Percentiles rank a stretch among this genome's conserved stretches.
These are phyloP conservation scores for Naganishia randhawae DNA, from an alignment of 768 basidiomycete genomes.

Conservation along the genomic window DNA sequence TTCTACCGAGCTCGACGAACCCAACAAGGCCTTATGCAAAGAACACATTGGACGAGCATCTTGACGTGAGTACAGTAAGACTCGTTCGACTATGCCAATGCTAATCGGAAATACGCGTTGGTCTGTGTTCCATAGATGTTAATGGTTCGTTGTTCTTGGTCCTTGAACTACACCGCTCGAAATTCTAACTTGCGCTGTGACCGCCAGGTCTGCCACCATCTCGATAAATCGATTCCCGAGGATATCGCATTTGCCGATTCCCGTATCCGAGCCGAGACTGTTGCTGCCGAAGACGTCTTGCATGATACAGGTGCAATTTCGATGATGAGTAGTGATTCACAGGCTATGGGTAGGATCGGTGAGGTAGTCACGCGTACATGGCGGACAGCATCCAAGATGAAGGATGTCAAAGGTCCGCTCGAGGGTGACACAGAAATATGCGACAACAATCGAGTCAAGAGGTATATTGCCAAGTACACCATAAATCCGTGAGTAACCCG, in stretches of 20 bases:
- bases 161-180: conserved; percentile 74
- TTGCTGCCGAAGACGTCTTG: conserved; percentile 93
- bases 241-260: conserved; percentile 95
- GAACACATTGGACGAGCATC: conserved; percentile 94
- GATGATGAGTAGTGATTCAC: conserved; percentile 93
- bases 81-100: neutral
- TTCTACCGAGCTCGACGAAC: conserved; percentile 93
- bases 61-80: conserved; percentile 64
- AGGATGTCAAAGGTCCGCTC: conserved; percentile 70
- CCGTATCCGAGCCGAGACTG: conserved; percentile 90
- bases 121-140: conserved; percentile 66
- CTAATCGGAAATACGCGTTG: neutral
- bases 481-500: conserved; percentile 79
- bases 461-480: conserved; percentile 94
- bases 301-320: conserved; percentile 91
- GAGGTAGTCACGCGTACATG: conserved; percentile 90
- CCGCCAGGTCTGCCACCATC: conserved; percentile 71
- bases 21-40: conserved; percentile 86
- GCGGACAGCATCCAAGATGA: conserved; percentile 96
- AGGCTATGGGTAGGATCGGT: conserved; percentile 97
- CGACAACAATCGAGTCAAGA: conserved; percentile 88
- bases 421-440: conserved; percentile 67
- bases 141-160: conserved; percentile 77
- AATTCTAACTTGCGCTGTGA: conserved; percentile 53
- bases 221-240: conserved; percentile 84